phyloP scores from a whole-genome alignment of 2,329 filamentous ascomycete species.

The Colletotrichum trifolii region DNA sequence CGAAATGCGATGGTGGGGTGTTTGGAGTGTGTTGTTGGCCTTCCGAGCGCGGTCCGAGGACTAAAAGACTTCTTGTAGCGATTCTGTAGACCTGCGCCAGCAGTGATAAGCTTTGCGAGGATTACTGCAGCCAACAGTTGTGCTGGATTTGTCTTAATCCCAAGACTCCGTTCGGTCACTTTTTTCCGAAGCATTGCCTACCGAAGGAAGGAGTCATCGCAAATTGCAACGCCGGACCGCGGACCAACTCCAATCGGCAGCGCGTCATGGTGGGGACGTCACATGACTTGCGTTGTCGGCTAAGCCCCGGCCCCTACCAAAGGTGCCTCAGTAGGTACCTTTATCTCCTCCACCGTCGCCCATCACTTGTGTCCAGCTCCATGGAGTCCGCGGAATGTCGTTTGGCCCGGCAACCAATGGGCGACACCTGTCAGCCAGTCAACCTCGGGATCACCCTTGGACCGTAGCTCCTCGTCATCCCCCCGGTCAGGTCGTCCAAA shows the following conservation, averaged over 20 bases:
- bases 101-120: not conserved
- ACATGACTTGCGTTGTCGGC: constrained; percentile 10
- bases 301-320: constrained; percentile 14
- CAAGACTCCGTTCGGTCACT: constrained; percentile 13
- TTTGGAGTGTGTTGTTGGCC: constrained; percentile 4
- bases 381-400: not conserved
- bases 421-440: constrained; percentile 17
- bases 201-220: constrained; percentile 33
- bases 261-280: constrained; percentile 21
- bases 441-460: constrained; percentile 37
- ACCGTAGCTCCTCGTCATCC: constrained; percentile 26
- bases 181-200: constrained; percentile 10
- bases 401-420: constrained; percentile 39
- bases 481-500: not conserved
- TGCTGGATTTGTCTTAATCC: not conserved
- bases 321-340: not conserved
- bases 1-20: constrained; percentile 36
- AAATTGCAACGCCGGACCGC: constrained; percentile 14
- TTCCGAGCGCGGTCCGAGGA: not conserved
- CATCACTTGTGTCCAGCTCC: not conserved
- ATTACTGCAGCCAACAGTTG: not conserved
- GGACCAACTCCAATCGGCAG: constrained; percentile 14
- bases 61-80: not conserved
- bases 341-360: not conserved
- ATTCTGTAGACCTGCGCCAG: not conserved